Base-by-base conservation (phyloP, 495 filamentous ascomycete genomes). In the Podospora fimiseda region DNA sequence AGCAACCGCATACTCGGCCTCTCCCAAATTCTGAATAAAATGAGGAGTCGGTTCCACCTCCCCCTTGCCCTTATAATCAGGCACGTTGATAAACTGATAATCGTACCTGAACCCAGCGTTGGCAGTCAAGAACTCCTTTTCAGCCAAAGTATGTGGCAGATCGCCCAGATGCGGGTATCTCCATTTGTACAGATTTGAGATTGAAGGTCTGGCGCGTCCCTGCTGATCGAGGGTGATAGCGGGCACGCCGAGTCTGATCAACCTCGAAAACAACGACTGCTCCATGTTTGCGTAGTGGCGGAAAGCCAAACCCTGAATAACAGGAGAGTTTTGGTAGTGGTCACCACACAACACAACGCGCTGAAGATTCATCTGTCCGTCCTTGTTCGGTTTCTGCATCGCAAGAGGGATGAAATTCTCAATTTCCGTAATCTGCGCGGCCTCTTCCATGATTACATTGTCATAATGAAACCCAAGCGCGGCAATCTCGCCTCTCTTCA, bases 371-470 rank as follows among this genome's bases (percentile, higher is more conserved):
- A 86, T 75, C 58, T 88, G 75, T 33, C 87, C 87, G 51, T 82
- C 70, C 63, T 85, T 83, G 16, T 11, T 11, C 5, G 85, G 81
- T 39, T 88, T 88, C 64, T 99, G 93, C 61, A 99, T 76, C 33
- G 89, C 88, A 7, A 94, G 71, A 16, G 93, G 93, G 48, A 97
- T 90, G 70, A 99, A 96, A 61, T 88, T 95, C 63, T 97, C 94
- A 40, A 96, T 87, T 64, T 99, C 93, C 9, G 94, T 97, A 63
- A 97, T 94, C 60, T 99, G 93, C 18, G 93, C 93, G 2, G 93
- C 90, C 73, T 99, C 93, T 78, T 99, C 93, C 92, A 99, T 95
- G 46, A 99, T 76, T 13, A 99, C 87, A 58, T 96, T 97, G 70
- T 97, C 91, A 59, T 97, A 99, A 57, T 90, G 87, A 75, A 99